Evolutionary conservation across 2,329 filamentous ascomycete species (phyloP).

Genomic region (Aspergillus pseudoviridinutans): DNA sequence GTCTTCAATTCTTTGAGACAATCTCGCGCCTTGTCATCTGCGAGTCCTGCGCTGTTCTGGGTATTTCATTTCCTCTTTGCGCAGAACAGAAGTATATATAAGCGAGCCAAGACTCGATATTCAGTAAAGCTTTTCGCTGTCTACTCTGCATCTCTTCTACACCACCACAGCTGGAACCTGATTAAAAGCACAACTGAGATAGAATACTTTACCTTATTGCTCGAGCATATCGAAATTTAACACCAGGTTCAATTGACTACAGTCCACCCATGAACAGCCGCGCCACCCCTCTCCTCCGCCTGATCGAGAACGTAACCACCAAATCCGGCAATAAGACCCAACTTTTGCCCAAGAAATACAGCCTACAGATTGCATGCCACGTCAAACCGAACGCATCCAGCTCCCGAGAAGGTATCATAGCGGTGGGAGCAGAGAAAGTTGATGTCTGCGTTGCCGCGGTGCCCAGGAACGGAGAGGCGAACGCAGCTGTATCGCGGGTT

Average conservation of each 20-base stretch:
- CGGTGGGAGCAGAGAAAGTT: constrained; percentile 54
- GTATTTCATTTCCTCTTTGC: neutral
- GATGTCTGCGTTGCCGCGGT: constrained; percentile 64
- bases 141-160: neutral
- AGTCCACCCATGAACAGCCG: constrained; percentile 3
- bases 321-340: constrained; percentile 6
- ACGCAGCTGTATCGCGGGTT: constrained; percentile 61
- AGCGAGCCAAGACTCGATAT: neutral
- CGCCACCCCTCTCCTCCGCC: constrained; percentile 9
- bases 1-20: neutral
- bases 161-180: neutral
- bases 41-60: neutral
- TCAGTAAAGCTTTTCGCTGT: neutral
- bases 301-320: constrained; percentile 6
- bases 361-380: constrained; percentile 60
- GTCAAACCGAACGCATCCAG: constrained; percentile 64
- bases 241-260: neutral
- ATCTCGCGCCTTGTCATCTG: no score
- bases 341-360: constrained; percentile 19
- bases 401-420: constrained; percentile 57
- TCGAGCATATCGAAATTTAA: neutral
- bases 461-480: constrained; percentile 64
- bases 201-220: neutral
- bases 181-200: neutral
- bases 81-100: neutral